Conservation (phyloP, 2,329 filamentous ascomycete species). For the Nectriaceae sp. region DNA sequence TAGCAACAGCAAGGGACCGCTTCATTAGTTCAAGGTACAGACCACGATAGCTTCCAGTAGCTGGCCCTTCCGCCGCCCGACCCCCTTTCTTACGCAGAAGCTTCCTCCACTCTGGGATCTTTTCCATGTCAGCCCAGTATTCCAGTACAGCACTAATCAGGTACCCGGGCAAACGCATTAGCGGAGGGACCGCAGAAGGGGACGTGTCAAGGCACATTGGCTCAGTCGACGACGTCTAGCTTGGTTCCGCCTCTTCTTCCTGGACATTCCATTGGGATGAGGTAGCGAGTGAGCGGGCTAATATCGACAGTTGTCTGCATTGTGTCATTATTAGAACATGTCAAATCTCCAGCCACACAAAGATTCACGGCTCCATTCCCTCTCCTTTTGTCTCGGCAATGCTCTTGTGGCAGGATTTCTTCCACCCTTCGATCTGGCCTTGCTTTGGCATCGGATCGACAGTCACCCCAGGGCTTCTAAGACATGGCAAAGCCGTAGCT, state of each 20-base stretch:
- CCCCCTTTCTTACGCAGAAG: conserved; percentile 12
- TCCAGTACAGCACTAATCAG: background rate
- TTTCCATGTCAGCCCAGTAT: conserved; percentile 1
- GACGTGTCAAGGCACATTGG: background rate
- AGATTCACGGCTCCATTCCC: background rate
- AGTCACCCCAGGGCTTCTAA: conserved; percentile 2
- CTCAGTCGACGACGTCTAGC: no score
- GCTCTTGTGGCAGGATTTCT: background rate
- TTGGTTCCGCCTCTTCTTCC: no score
- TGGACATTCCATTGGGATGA: no score
- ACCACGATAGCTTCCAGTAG: no score
- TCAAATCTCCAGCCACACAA: conserved; percentile 5
- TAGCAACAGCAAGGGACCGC: background rate
- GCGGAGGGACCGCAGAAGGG: background rate
- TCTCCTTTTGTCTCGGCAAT: conserved; percentile 5
- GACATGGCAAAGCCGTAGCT: background rate
- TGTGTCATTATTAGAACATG: no score
- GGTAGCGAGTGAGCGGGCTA: no score
- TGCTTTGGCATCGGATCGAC: conserved; percentile 21
- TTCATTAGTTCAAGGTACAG: no score
- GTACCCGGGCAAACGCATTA: background rate
- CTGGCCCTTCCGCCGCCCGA: background rate
- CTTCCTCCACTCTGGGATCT: conserved; percentile 1
- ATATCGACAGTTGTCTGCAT: no score
- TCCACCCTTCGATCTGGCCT: no score